Percentiles rank a stretch among this genome's conserved stretches.
These are phyloP conservation scores for Fraxinus excelsior DNA, from an alignment of 257 asterid genomes.

Conservation along the genomic window DNA sequence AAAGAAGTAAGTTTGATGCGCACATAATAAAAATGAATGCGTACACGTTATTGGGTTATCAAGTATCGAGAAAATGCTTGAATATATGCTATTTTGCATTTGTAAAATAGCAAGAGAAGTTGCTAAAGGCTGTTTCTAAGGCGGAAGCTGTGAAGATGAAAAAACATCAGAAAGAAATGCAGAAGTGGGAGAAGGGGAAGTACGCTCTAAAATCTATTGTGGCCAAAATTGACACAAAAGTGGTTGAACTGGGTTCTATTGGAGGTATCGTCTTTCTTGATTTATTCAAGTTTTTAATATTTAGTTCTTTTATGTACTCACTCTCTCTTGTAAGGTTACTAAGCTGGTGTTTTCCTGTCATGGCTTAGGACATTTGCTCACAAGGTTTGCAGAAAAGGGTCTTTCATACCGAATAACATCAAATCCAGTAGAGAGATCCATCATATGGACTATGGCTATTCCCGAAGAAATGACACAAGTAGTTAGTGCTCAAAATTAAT, in stretches of 20 bases:
- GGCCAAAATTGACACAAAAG: conserved; percentile 81
- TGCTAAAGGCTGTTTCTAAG: conserved; percentile 77
- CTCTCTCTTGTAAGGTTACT: conserved; percentile 31
- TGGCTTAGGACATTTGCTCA: conserved; percentile 76
- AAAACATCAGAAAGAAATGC: conserved; percentile 69
- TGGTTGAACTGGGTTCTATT: conserved; percentile 75
- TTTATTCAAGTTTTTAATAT: conserved; percentile 11
- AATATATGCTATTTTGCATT: conserved; percentile 21
- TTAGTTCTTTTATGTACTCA: conserved; percentile 1
- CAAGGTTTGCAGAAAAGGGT: conserved; percentile 82
- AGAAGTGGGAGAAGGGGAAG: conserved; percentile 92
- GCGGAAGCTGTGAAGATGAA: conserved; percentile 84
- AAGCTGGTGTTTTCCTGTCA: conserved; percentile 33
- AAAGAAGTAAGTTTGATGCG: conserved; percentile 62
- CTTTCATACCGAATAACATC: conserved; percentile 73
- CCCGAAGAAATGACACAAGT: conserved; percentile 69
- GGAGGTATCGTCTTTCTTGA: conserved; percentile 55
- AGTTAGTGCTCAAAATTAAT: conserved; percentile 21
- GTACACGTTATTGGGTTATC: conserved; percentile 19
- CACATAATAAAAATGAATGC: background rate
- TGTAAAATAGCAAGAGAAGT: conserved; percentile 67
- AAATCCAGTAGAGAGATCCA: conserved; percentile 74
- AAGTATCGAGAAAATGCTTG: background rate
- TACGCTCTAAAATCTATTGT: conserved; percentile 80
- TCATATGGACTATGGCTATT: conserved; percentile 73